phyloP scores from a whole-genome alignment of 1,284 basidiomycete genomes.

The Naganishia albida region DNA sequence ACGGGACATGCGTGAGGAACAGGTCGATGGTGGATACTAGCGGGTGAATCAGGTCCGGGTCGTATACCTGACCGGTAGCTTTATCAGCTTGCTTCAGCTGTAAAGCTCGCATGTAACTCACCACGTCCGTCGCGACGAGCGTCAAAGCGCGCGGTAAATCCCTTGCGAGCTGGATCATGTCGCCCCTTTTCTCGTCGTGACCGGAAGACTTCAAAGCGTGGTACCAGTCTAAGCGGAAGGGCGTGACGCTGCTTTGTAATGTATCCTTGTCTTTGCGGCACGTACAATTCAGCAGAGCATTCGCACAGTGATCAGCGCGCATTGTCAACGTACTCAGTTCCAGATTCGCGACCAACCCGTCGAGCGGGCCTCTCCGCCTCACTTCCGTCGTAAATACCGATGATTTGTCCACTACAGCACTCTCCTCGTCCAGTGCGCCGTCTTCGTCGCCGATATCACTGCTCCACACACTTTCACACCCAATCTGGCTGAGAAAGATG shows the following conservation, averaged over 20 bases:
- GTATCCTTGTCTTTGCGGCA: not conserved
- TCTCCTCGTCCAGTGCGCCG: slow-evolving; percentile 5
- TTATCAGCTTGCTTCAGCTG: not conserved
- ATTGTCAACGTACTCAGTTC: slow-evolving; percentile 44
- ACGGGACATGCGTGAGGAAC: slow-evolving; percentile 36
- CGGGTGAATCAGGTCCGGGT: slow-evolving; percentile 50
- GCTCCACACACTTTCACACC: slow-evolving; percentile 38
- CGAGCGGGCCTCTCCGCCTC: slow-evolving; percentile 42
- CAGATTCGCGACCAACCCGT: slow-evolving; percentile 42
- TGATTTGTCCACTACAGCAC: slow-evolving; percentile 15
- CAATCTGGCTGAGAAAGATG: slow-evolving; percentile 45
- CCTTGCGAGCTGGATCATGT: slow-evolving; percentile 8
- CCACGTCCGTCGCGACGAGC: slow-evolving; percentile 53
- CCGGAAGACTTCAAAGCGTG: not conserved
- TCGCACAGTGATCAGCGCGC: not conserved
- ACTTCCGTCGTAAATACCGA: not conserved
- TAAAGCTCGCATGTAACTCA: slow-evolving; percentile 37
- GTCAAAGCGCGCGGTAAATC: slow-evolving; percentile 33
- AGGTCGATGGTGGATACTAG: slow-evolving; percentile 45
- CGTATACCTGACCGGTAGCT: slow-evolving; percentile 48
- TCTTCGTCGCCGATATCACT: slow-evolving; percentile 44
- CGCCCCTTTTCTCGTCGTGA: not conserved
- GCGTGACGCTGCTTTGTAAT: slow-evolving; percentile 9
- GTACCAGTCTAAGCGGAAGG: slow-evolving; percentile 31
- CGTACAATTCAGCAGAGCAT: not conserved